phyloP scores from a whole-genome alignment of 2,329 filamentous ascomycete species.

The Moelleriella libera region DNA sequence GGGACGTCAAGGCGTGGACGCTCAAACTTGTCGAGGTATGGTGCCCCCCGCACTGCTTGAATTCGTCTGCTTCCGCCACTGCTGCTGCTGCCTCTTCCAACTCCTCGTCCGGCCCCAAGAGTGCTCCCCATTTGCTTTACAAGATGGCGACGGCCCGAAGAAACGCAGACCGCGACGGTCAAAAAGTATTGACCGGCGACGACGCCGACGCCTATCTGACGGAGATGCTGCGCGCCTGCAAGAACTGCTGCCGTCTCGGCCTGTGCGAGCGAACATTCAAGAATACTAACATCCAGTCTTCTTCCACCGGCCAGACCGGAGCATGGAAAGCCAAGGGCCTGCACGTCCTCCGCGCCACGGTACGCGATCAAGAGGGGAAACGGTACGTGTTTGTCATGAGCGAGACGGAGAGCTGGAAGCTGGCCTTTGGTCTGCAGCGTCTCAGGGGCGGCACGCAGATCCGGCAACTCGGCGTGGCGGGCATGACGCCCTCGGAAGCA shows the following conservation, averaged over 20 bases:
- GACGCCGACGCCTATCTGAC: conserved; percentile 52
- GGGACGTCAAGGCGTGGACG: conserved; percentile 98
- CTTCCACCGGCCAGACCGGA: conserved; percentile 30
- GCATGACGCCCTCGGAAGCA: conserved; percentile 39
- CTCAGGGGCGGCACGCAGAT: conserved; percentile 46
- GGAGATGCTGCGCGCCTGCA: conserved; percentile 50
- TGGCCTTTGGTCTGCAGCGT: conserved; percentile 45
- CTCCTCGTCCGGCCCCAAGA: conserved; percentile 21
- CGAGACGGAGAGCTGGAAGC: conserved; percentile 56
- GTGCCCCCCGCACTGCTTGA: conserved; percentile 52
- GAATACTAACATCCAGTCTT: conserved; percentile 26
- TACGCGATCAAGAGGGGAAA: conserved; percentile 53
- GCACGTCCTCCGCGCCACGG: conserved; percentile 48
- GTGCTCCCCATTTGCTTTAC: conserved; percentile 28
- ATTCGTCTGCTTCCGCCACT: conserved; percentile 22
- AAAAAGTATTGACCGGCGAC: conserved; percentile 42
- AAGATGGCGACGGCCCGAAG: conserved; percentile 33
- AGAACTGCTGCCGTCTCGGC: conserved; percentile 45
- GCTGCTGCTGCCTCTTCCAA: conserved; percentile 24
- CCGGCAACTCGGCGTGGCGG: conserved; percentile 42
- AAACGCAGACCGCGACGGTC: conserved; percentile 31
- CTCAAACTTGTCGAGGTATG: conserved; percentile 85
- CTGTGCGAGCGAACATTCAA: conserved; percentile 30
- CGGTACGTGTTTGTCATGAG: conserved; percentile 50
- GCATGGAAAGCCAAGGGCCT: conserved; percentile 40